A percentile compares a stretch with the other conserved stretches of the same genome.
These are phyloP conservation scores for Vitis rotundifolia DNA, from an alignment of 164 flowering plant genomes.

Conservation along the genomic window DNA sequence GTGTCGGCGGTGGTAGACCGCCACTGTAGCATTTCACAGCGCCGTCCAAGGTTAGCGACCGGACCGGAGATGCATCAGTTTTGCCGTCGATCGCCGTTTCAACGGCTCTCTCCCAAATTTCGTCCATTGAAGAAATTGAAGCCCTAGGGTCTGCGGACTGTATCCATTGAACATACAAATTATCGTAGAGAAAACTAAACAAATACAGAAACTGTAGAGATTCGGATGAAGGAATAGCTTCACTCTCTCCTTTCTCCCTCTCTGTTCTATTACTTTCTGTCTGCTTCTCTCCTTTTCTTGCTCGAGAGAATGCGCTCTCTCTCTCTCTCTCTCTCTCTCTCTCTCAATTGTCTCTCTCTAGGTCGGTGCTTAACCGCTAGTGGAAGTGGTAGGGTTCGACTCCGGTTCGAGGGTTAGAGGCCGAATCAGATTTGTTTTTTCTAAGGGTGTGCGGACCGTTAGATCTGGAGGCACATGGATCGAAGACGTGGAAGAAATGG, in stretches of 20 bases:
- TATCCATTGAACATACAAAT: no score
- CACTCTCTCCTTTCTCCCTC: no score
- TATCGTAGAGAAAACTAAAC: no score
- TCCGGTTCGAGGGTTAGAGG: conserved; percentile 18
- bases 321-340: conserved; percentile 9
- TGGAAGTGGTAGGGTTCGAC: not conserved
- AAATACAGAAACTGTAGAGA: no score
- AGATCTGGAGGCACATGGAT: conserved; percentile 42
- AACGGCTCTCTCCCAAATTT: conserved; percentile 93
- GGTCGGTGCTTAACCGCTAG: conserved; percentile 19
- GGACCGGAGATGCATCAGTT: conserved; percentile 43
- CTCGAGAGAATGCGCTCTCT: not conserved
- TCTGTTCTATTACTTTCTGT: no score
- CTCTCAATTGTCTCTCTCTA: conserved; percentile 2
- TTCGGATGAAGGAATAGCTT: no score
- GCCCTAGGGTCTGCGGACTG: conserved; percentile 8
- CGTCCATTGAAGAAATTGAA: conserved; percentile 60
- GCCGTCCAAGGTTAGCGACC: conserved; percentile 79
- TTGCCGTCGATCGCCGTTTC: conserved; percentile 87
- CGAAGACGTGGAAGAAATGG: conserved; percentile 49
- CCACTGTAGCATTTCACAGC: conserved; percentile 88
- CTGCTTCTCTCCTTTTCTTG: no score
- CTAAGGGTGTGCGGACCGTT: conserved; percentile 22
- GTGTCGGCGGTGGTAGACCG: conserved; percentile 63
- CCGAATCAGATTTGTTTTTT: conserved; percentile 7